phyloP scores from a whole-genome alignment of 2,329 filamentous ascomycete species.

The Teratosphaeria gauchensis region DNA sequence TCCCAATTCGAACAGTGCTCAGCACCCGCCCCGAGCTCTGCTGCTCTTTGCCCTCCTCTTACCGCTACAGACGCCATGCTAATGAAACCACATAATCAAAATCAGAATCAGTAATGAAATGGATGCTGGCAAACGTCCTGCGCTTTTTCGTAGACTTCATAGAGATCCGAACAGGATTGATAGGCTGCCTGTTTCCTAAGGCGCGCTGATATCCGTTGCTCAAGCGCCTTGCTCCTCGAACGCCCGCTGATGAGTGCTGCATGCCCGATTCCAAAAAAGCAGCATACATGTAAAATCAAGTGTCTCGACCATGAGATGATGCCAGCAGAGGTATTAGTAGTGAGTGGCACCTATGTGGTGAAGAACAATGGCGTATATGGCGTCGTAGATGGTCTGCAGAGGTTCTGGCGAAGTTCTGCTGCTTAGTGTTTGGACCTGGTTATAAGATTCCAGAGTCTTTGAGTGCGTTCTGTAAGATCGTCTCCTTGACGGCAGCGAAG shows the following conservation, averaged over 20 bases:
- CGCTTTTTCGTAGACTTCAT: neutral
- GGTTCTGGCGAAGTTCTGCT: neutral
- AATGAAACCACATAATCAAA: neutral
- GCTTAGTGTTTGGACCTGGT: neutral
- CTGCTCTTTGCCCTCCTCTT: neutral
- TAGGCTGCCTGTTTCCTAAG: neutral
- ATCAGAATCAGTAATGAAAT: neutral
- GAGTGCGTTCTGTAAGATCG: constrained; percentile 93
- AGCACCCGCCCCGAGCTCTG: neutral
- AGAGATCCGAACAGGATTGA: neutral
- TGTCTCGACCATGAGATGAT: neutral
- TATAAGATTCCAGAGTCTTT: constrained; percentile 92
- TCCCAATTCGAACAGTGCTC: neutral
- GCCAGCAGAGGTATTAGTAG: neutral
- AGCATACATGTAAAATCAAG: neutral
- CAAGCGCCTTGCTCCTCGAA: neutral
- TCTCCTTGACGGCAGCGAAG: constrained; percentile 97
- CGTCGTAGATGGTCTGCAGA: neutral
- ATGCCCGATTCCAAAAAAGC: neutral
- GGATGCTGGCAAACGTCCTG: neutral
- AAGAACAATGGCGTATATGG: neutral
- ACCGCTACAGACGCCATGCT: neutral
- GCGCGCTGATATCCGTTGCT: neutral
- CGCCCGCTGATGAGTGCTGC: neutral
- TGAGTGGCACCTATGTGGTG: neutral